These are phyloP conservation scores for Aspergillus panamensis DNA, from an alignment of 495 filamentous ascomycete species.

Conservation along the genomic window DNA sequence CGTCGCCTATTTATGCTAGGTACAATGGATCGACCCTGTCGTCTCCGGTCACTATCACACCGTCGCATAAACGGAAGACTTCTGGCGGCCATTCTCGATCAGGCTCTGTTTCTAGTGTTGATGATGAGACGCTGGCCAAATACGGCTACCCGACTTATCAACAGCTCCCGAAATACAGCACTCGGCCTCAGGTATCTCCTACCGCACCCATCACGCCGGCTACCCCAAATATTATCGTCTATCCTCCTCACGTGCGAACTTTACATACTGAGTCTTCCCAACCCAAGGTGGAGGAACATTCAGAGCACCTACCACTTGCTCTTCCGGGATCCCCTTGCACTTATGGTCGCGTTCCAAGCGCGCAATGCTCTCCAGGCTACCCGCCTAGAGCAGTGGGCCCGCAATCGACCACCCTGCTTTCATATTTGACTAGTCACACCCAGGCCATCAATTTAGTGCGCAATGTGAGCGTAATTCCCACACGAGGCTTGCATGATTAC, in stretches of 20 bases:
- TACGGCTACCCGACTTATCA: constrained; percentile 81
- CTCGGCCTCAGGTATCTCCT: constrained; percentile 44
- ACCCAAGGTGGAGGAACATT: constrained; percentile 26
- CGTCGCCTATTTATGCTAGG: constrained; percentile 37
- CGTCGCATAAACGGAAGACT: constrained; percentile 45
- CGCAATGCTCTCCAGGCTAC: constrained; percentile 49
- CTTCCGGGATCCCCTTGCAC: constrained; percentile 42
- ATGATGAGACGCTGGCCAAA: constrained; percentile 61
- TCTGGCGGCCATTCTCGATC: constrained; percentile 52
- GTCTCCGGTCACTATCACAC: constrained; percentile 64
- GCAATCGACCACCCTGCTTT: constrained; percentile 64
- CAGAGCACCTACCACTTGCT: constrained; percentile 36
- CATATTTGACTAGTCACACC: constrained; percentile 75
- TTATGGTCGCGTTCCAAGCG: constrained; percentile 38
- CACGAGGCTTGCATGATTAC: constrained; percentile 69
- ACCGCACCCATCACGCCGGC: constrained; percentile 46
- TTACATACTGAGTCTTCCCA: constrained; percentile 16
- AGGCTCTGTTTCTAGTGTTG: constrained; percentile 65
- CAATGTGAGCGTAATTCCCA: constrained; percentile 66
- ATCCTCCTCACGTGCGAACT: constrained; percentile 34
- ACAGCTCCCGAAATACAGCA: constrained; percentile 65
- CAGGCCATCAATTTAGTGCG: constrained; percentile 79
- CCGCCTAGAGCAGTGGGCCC: constrained; percentile 32
- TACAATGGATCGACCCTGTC: constrained; percentile 40
- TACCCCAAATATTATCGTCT: constrained; percentile 41